Conservation (phyloP, 2,329 filamentous ascomycete species). For the Penicillium capsulatum region DNA sequence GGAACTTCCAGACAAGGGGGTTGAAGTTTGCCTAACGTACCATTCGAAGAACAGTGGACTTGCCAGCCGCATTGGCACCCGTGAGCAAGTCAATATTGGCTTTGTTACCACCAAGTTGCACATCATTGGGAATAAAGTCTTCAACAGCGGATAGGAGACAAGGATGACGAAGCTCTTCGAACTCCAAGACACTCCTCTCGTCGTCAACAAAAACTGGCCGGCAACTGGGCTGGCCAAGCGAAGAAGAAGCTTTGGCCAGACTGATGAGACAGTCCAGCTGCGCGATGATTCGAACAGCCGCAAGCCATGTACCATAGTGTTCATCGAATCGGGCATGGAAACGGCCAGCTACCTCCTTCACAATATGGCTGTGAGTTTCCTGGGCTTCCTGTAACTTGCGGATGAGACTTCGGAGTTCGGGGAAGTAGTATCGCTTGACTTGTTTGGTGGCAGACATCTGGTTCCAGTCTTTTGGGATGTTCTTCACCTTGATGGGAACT, state of each 20-base stretch:
- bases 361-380: slow-evolving; percentile 86
- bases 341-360: slow-evolving; percentile 76
- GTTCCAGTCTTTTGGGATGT: slow-evolving; percentile 77
- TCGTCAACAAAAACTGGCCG: slow-evolving; percentile 82
- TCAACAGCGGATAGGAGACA: slow-evolving; percentile 86
- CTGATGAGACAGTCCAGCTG: slow-evolving; percentile 95
- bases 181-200: slow-evolving; percentile 82
- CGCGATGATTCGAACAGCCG: slow-evolving; percentile 81
- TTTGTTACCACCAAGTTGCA: slow-evolving; percentile 73
- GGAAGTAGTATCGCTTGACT: slow-evolving; percentile 91
- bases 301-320: slow-evolving; percentile 79
- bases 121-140: slow-evolving; percentile 95
- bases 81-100: slow-evolving; percentile 88
- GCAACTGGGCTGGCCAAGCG: slow-evolving; percentile 81
- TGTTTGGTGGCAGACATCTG: slow-evolving; percentile 93
- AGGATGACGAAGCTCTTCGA: slow-evolving; percentile 86
- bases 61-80: slow-evolving; percentile 93
- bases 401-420: slow-evolving; percentile 75
- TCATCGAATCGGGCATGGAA: slow-evolving; percentile 87
- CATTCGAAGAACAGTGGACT: slow-evolving; percentile 95
- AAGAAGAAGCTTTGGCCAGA: slow-evolving; percentile 79
- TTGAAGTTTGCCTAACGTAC: slow-evolving; percentile 46
- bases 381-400: slow-evolving; percentile 88
- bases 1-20: neutral
- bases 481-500: slow-evolving; percentile 76